Conservation (phyloP, 805 yeast species). For the Debaryomyces castellii region DNA sequence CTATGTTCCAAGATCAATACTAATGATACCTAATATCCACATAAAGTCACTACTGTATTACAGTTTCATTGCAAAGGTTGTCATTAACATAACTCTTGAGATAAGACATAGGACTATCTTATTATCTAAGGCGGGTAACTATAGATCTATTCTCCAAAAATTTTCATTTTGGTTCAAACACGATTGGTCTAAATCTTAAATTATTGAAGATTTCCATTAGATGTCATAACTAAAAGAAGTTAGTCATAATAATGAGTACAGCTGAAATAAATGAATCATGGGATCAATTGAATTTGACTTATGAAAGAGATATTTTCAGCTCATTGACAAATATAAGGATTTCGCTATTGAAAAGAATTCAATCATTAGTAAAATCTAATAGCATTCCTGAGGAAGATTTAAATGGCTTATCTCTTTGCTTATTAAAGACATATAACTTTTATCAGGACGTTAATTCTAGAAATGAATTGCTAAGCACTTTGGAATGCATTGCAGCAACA, state of each 20-base stretch:
- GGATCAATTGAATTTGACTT: slow-evolving; percentile 18
- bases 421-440: slow-evolving; percentile 49
- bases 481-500: slow-evolving; percentile 36
- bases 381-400: slow-evolving; percentile 18
- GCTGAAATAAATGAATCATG: not conserved
- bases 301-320: slow-evolving; percentile 18
- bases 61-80: no score
- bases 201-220: not conserved
- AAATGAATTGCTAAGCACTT: slow-evolving; percentile 36
- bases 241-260: not conserved
- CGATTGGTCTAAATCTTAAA: not conserved
- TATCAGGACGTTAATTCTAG: slow-evolving; percentile 54
- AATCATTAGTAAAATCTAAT: slow-evolving; percentile 21
- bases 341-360: slow-evolving; percentile 30
- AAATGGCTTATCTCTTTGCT: slow-evolving; percentile 18
- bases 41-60: no score
- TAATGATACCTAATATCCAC: no score
- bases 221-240: not conserved
- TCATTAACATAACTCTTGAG: not conserved
- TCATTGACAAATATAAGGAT: slow-evolving; percentile 39
- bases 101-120: not conserved
- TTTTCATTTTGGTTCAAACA: not conserved
- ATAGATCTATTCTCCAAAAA: not conserved
- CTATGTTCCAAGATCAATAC: no score
- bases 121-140: not conserved